Evolutionary conservation across 768 basidiomycete species (phyloP).

Genomic region (Lactifluus volemus): DNA sequence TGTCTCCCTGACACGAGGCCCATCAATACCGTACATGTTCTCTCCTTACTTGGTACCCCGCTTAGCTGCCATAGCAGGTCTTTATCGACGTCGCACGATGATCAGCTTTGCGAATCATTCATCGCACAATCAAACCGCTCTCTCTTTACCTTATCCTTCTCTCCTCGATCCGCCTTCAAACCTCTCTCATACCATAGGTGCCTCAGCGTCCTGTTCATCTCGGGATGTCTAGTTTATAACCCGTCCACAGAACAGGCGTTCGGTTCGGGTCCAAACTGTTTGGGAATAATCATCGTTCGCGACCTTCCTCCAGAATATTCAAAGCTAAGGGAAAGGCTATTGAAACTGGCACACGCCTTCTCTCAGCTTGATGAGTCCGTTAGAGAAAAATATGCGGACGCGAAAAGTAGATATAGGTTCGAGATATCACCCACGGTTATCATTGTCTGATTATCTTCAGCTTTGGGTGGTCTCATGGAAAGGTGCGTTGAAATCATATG

Average conservation of each 20-base stretch:
- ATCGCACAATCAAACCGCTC: constrained; percentile 40
- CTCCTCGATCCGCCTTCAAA: constrained; percentile 46
- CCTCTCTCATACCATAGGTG: constrained; percentile 55
- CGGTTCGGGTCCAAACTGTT: constrained; percentile 62
- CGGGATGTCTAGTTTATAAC: background rate
- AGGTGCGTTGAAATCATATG: constrained; percentile 36
- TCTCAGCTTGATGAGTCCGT: constrained; percentile 55
- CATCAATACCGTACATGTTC: background rate
- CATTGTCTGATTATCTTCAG: constrained; percentile 23
- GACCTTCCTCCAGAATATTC: constrained; percentile 69
- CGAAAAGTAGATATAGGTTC: constrained; percentile 66
- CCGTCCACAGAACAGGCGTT: constrained; percentile 62
- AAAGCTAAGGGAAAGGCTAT: constrained; percentile 55
- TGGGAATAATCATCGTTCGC: constrained; percentile 75
- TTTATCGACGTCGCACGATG: constrained; percentile 10
- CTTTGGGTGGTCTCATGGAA: constrained; percentile 98
- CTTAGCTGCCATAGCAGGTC: background rate
- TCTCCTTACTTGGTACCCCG: constrained; percentile 1
- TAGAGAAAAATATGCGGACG: constrained; percentile 70
- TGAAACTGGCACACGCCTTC: constrained; percentile 70
- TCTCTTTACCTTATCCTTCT: constrained; percentile 54
- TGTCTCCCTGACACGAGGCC: constrained; percentile 3
- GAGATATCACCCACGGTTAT: constrained; percentile 12
- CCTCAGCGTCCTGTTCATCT: background rate
- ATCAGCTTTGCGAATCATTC: constrained; percentile 1